These are phyloP conservation scores for Phytophthora pinifolia DNA, from an alignment of 352 stramenopile genomes.

Conservation along the genomic window DNA sequence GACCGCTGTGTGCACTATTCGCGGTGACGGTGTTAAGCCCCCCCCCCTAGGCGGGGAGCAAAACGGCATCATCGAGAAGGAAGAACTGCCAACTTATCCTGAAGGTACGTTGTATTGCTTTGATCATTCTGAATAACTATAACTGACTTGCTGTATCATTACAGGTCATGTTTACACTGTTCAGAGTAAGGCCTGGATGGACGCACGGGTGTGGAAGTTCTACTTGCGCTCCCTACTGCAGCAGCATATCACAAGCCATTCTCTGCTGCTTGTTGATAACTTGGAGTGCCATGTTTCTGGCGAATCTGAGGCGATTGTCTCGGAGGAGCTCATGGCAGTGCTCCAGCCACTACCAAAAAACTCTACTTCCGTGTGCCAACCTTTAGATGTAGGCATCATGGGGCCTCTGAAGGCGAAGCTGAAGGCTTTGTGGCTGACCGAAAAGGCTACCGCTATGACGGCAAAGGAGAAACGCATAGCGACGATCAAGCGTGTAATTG, in stretches of 20 bases:
- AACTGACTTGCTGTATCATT: neutral
- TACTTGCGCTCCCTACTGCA: slow-evolving; percentile 17
- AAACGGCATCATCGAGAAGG: slow-evolving; percentile 11
- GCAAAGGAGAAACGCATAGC: slow-evolving; percentile 9
- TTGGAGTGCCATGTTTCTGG: slow-evolving; percentile 2
- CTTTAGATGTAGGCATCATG: slow-evolving; percentile 8
- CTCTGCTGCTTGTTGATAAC: slow-evolving; percentile 4
- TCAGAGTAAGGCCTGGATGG: slow-evolving; percentile 21
- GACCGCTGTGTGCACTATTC: slow-evolving; percentile 14
- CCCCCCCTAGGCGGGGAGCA: neutral
- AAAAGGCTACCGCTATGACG: neutral
- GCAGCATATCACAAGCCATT: neutral
- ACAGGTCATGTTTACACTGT: slow-evolving; percentile 14
- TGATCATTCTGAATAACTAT: too few species aligned
- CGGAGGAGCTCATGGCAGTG: neutral
- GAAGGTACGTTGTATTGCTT: neutral
- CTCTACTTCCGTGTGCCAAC: slow-evolving; percentile 3
- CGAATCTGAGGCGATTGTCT: slow-evolving; percentile 2
- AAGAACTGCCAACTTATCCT: slow-evolving; percentile 9
- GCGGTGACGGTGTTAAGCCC: slow-evolving; percentile 3
- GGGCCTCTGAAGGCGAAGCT: slow-evolving; percentile 7
- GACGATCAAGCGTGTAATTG: slow-evolving; percentile 12
- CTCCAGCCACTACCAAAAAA: slow-evolving; percentile 10
- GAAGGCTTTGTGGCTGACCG: slow-evolving; percentile 1
- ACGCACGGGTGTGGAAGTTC: slow-evolving; percentile 8